Percentiles rank a stretch among this genome's conserved stretches.
These are phyloP conservation scores for Aureobasidium zeae DNA, from an alignment of 2,329 filamentous ascomycete genomes.

Conservation along the genomic window DNA sequence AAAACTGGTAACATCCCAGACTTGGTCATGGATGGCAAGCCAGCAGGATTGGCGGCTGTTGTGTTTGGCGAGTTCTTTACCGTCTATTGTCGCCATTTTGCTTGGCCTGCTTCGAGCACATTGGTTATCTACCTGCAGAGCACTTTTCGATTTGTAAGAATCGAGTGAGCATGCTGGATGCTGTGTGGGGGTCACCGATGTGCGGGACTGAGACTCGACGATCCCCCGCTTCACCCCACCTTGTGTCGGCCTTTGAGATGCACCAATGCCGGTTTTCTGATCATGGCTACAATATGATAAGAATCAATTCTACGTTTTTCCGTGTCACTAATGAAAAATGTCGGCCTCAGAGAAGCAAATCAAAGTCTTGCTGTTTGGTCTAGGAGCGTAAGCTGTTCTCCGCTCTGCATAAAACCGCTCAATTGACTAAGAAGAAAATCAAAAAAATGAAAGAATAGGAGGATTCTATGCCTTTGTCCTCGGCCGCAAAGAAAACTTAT, in stretches of 20 bases:
- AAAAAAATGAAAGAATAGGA: slow-evolving; percentile 47
- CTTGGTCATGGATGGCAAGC: slow-evolving; percentile 78
- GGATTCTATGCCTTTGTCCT: slow-evolving; percentile 51
- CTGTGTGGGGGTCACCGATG: slow-evolving; percentile 1
- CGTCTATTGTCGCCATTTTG: slow-evolving; percentile 1
- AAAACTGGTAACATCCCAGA: slow-evolving; percentile 82
- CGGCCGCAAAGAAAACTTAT: slow-evolving; percentile 33
- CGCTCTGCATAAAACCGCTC: too few relatives aligned
- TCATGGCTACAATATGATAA: background rate
- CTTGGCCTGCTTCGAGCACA: background rate
- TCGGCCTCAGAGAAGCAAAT: background rate
- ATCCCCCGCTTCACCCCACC: slow-evolving; percentile 1
- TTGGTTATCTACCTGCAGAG: too few relatives aligned
- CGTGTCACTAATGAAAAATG: background rate
- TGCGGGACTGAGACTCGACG: background rate
- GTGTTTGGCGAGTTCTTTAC: slow-evolving; percentile 61
- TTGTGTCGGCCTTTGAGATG: slow-evolving; percentile 5
- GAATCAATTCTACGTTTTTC: background rate
- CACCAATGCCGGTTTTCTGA: background rate
- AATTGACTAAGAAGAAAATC: background rate
- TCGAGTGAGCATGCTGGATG: background rate
- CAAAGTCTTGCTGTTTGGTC: slow-evolving; percentile 43
- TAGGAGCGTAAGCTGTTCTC: slow-evolving; percentile 41
- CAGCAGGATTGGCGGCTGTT: slow-evolving; percentile 76
- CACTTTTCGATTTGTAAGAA: too few relatives aligned